Percentiles rank a stretch among this genome's conserved stretches.
Conservation (phyloP, 202 grass and related monocot species). For the Elaeis oleifera region DNA sequence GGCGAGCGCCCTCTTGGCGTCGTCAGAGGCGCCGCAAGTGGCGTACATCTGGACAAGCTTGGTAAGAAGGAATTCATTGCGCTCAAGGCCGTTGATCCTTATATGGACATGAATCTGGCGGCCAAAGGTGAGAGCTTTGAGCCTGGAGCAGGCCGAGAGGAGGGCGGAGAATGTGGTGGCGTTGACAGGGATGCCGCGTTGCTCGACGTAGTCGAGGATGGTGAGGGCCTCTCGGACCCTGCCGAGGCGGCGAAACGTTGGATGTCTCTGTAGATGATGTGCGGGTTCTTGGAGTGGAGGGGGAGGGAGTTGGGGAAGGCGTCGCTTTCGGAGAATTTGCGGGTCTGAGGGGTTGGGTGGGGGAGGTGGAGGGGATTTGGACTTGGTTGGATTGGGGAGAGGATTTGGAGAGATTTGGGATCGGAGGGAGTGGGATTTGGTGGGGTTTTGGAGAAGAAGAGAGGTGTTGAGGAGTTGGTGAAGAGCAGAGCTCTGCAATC, state of each 20-base stretch:
- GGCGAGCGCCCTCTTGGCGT: slow-evolving; percentile 46
- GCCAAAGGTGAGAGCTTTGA: slow-evolving; percentile 36
- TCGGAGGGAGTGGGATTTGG: not conserved
- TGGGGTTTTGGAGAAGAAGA: slow-evolving; percentile 24
- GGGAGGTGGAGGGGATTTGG: not conserved
- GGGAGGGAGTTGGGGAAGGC: slow-evolving; percentile 53
- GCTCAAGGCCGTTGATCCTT: slow-evolving; percentile 47
- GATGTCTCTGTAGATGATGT: slow-evolving; percentile 45
- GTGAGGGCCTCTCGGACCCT: slow-evolving; percentile 45
- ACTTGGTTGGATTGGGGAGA: not conserved
- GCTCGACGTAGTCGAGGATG: slow-evolving; percentile 85
- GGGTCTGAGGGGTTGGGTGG: not conserved
- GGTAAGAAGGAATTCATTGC: slow-evolving; percentile 63
- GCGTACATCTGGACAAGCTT: slow-evolving; percentile 68
- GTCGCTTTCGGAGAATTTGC: slow-evolving; percentile 8
- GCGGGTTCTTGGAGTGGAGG: slow-evolving; percentile 70
- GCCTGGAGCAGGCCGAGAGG: slow-evolving; percentile 45
- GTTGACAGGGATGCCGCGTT: slow-evolving; percentile 56
- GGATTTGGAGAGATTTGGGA: not conserved
- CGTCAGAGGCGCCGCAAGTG: slow-evolving; percentile 39
- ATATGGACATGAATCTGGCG: slow-evolving; percentile 73
- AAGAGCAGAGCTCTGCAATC: too few species aligned
- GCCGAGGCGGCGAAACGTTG: slow-evolving; percentile 44
- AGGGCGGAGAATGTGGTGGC: slow-evolving; percentile 64
- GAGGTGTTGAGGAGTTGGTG: not conserved